A percentile compares a stretch with the other conserved stretches of the same genome.
Conservation (phyloP, 768 basidiomycete genomes). For the Macrolepiota dolichaula region DNA sequence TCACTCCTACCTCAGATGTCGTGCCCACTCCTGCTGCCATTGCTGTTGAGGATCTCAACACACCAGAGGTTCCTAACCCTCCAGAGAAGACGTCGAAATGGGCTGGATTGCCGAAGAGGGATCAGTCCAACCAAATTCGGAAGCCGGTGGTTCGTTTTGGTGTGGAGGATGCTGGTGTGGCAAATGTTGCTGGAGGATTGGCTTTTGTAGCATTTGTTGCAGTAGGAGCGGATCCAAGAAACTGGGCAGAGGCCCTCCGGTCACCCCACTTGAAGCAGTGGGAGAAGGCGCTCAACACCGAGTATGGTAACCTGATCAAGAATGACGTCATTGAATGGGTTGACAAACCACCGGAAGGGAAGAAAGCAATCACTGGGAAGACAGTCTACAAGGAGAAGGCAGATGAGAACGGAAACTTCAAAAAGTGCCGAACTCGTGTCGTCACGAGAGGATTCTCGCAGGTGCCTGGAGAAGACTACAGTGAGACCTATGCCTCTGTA, state of each 20-base stretch:
- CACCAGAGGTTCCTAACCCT: not conserved
- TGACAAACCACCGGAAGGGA: slow-evolving; percentile 9
- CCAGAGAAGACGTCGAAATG: not conserved
- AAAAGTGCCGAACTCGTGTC: slow-evolving; percentile 19
- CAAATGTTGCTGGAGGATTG: not conserved
- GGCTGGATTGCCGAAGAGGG: slow-evolving; percentile 3
- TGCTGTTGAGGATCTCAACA: too few species aligned
- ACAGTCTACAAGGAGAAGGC: slow-evolving; percentile 21
- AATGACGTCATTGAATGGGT: slow-evolving; percentile 10
- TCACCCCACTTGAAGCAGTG: slow-evolving; percentile 8
- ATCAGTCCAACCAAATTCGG: not conserved
- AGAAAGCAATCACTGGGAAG: slow-evolving; percentile 15
- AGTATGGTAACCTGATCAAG: slow-evolving; percentile 9
- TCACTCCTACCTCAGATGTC: too few species aligned
- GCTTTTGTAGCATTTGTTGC: not conserved
- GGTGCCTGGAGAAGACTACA: slow-evolving; percentile 30
- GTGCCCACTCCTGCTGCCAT: too few species aligned
- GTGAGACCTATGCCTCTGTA: slow-evolving; percentile 27
- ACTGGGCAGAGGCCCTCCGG: not conserved
- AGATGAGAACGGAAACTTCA: slow-evolving; percentile 17
- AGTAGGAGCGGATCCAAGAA: not conserved
- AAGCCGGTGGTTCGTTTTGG: not conserved
- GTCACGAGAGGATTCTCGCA: slow-evolving; percentile 25
- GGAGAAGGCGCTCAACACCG: slow-evolving; percentile 11
- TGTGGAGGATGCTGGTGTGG: not conserved